Base-by-base conservation (phyloP, 805 yeast species). In the Sugiyamaella chiloensis region DNA sequence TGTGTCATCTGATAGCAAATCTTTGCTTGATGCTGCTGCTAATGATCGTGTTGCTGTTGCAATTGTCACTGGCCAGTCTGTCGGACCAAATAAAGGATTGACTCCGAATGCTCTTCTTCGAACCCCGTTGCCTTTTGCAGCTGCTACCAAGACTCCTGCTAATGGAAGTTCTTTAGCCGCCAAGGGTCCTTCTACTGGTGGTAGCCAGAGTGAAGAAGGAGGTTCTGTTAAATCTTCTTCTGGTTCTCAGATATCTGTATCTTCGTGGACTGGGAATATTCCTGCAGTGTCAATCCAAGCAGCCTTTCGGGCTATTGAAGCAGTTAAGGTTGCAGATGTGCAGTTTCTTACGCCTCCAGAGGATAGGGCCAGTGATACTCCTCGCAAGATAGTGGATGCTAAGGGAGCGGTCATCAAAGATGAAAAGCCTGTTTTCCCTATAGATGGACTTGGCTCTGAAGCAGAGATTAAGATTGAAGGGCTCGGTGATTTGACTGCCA, bases 271-370 rank as follows among this genome's bases (percentile, higher is more conserved):
- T 1, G 62, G 62, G 11, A 55, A 47, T 21, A 64, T 66, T 9
- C 61, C 64, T 3, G 60, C 68, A 2, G 55, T 59, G 8, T 65
- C 63, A 26, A 52, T 66, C 23, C 59, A 65, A 14, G 56, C 60
- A 2, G 66, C 68, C 11, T 63, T 66, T 55, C 58, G 52, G 42
- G 60, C 62, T 27, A 55, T 66, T 16, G 63, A 55, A 11, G 42
- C 61, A 7, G 60, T 62, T 47, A 61, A 55, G 46, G 47, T 57
- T 34, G 51, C 56, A 7, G 59, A 57, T 24, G 52, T 61, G 19
- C 59, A 59, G 46, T 54, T 62, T 27, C 51, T 60, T 17, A 63
- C 64, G 11, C 62, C 63, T 3, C 42, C 42, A 2, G 64, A 58
- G 19, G 29, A 12, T 6, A 24, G 4, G 3, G 32, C 29, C 24